A percentile compares a stretch with the other conserved stretches of the same genome.
These are phyloP conservation scores for Rhizopogon vulgaris DNA, from an alignment of 768 basidiomycete genomes.

Conservation along the genomic window DNA sequence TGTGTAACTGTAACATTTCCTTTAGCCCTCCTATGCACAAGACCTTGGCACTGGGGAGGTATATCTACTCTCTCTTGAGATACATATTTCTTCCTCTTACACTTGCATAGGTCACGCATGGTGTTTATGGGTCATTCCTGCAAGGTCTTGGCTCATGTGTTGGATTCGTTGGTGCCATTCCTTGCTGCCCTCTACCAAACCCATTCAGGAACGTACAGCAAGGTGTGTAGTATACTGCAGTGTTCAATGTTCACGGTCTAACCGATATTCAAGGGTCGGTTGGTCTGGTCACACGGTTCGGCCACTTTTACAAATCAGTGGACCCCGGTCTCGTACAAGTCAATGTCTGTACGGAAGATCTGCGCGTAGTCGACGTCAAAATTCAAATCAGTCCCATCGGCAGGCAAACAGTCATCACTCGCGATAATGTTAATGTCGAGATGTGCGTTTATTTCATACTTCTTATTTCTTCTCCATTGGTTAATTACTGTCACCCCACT, in stretches of 20 bases:
- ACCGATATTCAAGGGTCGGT: conserved; percentile 57
- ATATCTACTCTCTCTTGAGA: conserved; percentile 2
- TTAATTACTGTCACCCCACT: conserved; percentile 8
- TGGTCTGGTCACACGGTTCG: conserved; percentile 89
- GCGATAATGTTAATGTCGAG: conserved; percentile 94
- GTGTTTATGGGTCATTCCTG: conserved; percentile 78
- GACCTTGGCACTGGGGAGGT: conserved; percentile 70
- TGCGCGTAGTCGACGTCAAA: conserved; percentile 88
- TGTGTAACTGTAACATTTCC: neutral
- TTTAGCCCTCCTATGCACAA: conserved; percentile 86
- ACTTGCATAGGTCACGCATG: conserved; percentile 62
- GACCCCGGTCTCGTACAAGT: conserved; percentile 89
- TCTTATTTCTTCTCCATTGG: neutral
- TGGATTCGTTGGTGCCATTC: conserved; percentile 69
- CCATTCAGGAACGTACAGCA: conserved; percentile 83
- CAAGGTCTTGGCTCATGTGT: conserved; percentile 61
- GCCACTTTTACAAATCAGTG: conserved; percentile 93
- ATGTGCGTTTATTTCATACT: conserved; percentile 46
- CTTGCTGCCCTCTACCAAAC: conserved; percentile 82
- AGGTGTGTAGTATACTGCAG: conserved; percentile 36
- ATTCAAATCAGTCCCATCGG: conserved; percentile 91
- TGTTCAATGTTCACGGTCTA: conserved; percentile 8
- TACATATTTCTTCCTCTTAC: neutral
- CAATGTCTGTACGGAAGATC: conserved; percentile 89
- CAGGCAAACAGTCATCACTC: conserved; percentile 84